phyloP scores from a whole-genome alignment of 1,139 yeast species.

The Insectozyma bohioensis region DNA sequence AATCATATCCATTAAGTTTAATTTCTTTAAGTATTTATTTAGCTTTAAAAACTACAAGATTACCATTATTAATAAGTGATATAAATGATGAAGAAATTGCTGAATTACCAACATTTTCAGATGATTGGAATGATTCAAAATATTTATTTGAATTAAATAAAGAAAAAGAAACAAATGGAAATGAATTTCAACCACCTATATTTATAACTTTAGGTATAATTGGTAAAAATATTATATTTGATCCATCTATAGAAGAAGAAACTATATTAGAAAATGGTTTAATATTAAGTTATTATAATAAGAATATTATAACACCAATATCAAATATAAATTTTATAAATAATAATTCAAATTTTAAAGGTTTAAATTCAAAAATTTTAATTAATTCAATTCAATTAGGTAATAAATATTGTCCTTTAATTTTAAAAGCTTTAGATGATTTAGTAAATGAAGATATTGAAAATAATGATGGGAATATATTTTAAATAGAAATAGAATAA shows the following conservation, averaged over 20 bases:
- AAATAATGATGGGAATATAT: slow-evolving; percentile 18
- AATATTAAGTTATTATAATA: slow-evolving; percentile 66
- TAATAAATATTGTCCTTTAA: slow-evolving; percentile 34
- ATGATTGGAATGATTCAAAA: slow-evolving; percentile 70
- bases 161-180: slow-evolving; percentile 1
- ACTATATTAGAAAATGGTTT: slow-evolving; percentile 84
- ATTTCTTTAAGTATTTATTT: slow-evolving; percentile 76
- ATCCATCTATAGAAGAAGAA: slow-evolving; percentile 84
- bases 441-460: slow-evolving; percentile 40
- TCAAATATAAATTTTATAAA: slow-evolving; percentile 55
- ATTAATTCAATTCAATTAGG: slow-evolving; percentile 30
- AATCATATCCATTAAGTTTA: slow-evolving; percentile 72
- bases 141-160: slow-evolving; percentile 33
- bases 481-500: too few species aligned
- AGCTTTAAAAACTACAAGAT: slow-evolving; percentile 73
- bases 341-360: slow-evolving; percentile 42
- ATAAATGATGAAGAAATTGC: slow-evolving; percentile 60
- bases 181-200: slow-evolving; percentile 64
- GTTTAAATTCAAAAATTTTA: slow-evolving; percentile 31
- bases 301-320: slow-evolving; percentile 64
- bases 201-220: slow-evolving; percentile 73
- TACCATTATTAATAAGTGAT: slow-evolving; percentile 72
- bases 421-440: slow-evolving; percentile 39
- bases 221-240: slow-evolving; percentile 67
- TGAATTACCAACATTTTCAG: slow-evolving; percentile 89